These are phyloP conservation scores for Coprinopsis strossmayeri DNA, from an alignment of 768 basidiomycete genomes.

Conservation along the genomic window DNA sequence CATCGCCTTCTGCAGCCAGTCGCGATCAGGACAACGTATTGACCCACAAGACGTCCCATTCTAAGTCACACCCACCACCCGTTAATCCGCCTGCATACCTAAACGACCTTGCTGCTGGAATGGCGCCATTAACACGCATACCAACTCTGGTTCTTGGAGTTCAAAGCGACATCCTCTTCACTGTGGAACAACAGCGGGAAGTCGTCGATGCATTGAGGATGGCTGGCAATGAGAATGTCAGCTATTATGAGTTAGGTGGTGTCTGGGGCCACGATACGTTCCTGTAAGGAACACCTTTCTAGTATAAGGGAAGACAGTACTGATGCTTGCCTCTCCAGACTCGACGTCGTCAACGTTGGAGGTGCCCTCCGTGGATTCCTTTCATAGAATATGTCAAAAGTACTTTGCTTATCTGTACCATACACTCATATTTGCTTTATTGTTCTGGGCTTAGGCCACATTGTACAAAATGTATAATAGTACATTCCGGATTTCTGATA, in stretches of 20 bases:
- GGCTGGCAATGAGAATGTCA: slow-evolving; percentile 83
- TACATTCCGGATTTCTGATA: neutral
- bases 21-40: slow-evolving; percentile 14
- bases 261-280: slow-evolving; percentile 99
- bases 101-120: slow-evolving; percentile 68
- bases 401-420: neutral
- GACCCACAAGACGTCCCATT: slow-evolving; percentile 40
- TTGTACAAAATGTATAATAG: neutral
- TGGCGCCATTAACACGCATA: slow-evolving; percentile 65
- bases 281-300: slow-evolving; percentile 38
- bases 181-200: slow-evolving; percentile 96
- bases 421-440: no score
- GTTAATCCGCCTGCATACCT: slow-evolving; percentile 70
- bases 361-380: slow-evolving; percentile 89
- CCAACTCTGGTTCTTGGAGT: slow-evolving; percentile 89
- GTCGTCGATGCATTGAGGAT: slow-evolving; percentile 86
- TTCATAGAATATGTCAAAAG: slow-evolving; percentile 28
- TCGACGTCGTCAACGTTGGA: slow-evolving; percentile 87
- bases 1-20: slow-evolving; percentile 13
- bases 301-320: neutral
- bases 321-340: slow-evolving; percentile 27
- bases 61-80: slow-evolving; percentile 69
- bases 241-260: slow-evolving; percentile 95
- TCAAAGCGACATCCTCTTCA: slow-evolving; percentile 94
- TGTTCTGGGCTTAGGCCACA: no score